Evolutionary conservation across 495 filamentous ascomycete species (phyloP).

Genomic region (Daldinia childiae): DNA sequence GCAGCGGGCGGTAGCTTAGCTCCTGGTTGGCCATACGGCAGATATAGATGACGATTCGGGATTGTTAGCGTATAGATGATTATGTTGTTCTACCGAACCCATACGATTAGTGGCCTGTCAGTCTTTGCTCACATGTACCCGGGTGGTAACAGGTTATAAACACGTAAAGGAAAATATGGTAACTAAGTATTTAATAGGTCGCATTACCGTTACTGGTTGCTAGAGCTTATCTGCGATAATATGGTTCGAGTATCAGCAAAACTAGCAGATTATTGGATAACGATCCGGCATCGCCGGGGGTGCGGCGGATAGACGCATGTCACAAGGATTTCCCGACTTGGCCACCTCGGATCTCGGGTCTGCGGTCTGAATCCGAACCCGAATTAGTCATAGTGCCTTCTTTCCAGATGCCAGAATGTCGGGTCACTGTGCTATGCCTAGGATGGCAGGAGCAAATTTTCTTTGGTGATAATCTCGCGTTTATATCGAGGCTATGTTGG

Average conservation of each 20-base stretch:
- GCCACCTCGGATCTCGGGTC: conserved; percentile 37
- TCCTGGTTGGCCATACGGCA: neutral
- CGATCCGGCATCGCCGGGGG: conserved; percentile 7
- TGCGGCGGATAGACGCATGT: conserved; percentile 33
- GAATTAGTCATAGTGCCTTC: conserved; percentile 9
- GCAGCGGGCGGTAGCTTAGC: neutral
- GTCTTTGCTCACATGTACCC: neutral
- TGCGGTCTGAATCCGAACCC: conserved; percentile 32
- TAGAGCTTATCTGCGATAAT: conserved; percentile 6
- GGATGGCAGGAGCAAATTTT: conserved; percentile 1
- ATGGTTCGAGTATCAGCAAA: conserved; percentile 24
- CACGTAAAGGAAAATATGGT: neutral
- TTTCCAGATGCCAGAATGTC: conserved; percentile 8
- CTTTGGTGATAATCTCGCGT: conserved; percentile 11
- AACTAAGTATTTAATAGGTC: neutral
- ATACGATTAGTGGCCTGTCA: neutral
- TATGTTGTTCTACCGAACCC: neutral
- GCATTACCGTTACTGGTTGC: conserved; percentile 1
- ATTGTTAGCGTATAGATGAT: neutral
- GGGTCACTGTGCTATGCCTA: neutral
- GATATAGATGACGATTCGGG: neutral
- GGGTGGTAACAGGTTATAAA: conserved; percentile 1
- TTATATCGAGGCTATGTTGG: conserved; percentile 10
- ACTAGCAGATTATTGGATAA: conserved; percentile 17
- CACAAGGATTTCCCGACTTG: conserved; percentile 14